Conservation (phyloP, 2,329 filamentous ascomycete species). For the Colletotrichum tofieldiae region DNA sequence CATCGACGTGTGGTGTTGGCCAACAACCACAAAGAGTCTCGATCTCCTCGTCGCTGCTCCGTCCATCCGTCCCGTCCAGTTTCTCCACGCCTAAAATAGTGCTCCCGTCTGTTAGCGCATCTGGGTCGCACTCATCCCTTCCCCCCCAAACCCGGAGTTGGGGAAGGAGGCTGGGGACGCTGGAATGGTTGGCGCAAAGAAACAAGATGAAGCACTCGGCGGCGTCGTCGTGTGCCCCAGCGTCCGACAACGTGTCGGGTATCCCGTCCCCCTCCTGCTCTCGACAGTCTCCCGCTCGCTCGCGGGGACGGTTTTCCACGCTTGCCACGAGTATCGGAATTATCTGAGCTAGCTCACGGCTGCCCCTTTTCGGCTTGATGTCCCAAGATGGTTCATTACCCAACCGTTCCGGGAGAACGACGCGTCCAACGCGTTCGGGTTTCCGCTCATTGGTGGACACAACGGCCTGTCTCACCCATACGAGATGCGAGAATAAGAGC, state of each 20-base stretch:
- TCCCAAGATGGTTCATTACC: neutral
- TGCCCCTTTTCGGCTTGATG: neutral
- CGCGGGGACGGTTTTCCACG: neutral
- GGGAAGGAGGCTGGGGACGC: neutral
- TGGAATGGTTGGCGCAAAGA: neutral
- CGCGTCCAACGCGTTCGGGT: conserved; percentile 4
- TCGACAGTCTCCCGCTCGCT: neutral
- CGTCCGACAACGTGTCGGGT: no score
- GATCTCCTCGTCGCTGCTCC: neutral
- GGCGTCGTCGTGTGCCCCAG: no score
- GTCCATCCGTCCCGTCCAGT: neutral
- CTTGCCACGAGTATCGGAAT: neutral
- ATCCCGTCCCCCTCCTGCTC: no score
- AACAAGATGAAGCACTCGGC: conserved; percentile 10
- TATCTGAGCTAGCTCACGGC: neutral
- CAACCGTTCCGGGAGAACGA: conserved; percentile 1
- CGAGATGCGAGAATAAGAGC: neutral
- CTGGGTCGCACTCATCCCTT: neutral
- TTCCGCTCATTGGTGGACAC: neutral
- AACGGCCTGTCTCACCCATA: neutral
- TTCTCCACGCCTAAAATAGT: conserved; percentile 25
- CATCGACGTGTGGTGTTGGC: neutral
- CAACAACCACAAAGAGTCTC: neutral
- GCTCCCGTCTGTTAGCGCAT: conserved; percentile 17
- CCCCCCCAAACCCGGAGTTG: neutral